A percentile compares a stretch with the other conserved stretches of the same genome.
phyloP scores from a whole-genome alignment of 225 moss, liverwort and hornwort species.

The Lunularia cruciata region DNA sequence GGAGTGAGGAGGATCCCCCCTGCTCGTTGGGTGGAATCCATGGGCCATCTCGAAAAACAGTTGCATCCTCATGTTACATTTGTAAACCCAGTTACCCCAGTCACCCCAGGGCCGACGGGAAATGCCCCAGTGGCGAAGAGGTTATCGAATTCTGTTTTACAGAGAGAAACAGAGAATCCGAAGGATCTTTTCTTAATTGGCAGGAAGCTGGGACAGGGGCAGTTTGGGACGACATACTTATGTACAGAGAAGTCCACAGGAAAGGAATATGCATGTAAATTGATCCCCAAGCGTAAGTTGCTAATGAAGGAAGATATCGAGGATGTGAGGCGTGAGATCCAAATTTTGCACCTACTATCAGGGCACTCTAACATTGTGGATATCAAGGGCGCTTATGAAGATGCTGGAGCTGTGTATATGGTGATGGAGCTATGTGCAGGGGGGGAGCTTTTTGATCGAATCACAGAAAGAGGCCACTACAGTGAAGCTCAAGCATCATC shows the following conservation, averaged over 20 bases:
- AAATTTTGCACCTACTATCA: slow-evolving; percentile 41
- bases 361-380: slow-evolving; percentile 44
- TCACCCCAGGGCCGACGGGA: not conserved
- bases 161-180: slow-evolving; percentile 13
- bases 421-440: slow-evolving; percentile 59
- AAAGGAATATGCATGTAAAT: slow-evolving; percentile 41
- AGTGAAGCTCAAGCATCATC: slow-evolving; percentile 35
- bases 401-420: slow-evolving; percentile 37
- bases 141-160: slow-evolving; percentile 13
- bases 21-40: too few relatives aligned
- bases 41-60: slow-evolving; percentile 19
- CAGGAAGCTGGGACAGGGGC: slow-evolving; percentile 41
- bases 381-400: slow-evolving; percentile 41
- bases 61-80: slow-evolving; percentile 14
- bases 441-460: slow-evolving; percentile 50
- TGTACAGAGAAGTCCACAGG: slow-evolving; percentile 35
- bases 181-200: slow-evolving; percentile 24
- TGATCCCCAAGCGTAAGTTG: slow-evolving; percentile 44
- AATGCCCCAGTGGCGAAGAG: not conserved
- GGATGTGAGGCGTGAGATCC: slow-evolving; percentile 44
- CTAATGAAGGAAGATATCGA: slow-evolving; percentile 41
- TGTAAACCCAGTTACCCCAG: slow-evolving; percentile 11
- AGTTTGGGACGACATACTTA: slow-evolving; percentile 43
- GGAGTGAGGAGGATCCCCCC: too few relatives aligned
- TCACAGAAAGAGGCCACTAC: slow-evolving; percentile 41